Conservation (phyloP, 2,329 filamentous ascomycete genomes). For the Diaporthe sp. region DNA sequence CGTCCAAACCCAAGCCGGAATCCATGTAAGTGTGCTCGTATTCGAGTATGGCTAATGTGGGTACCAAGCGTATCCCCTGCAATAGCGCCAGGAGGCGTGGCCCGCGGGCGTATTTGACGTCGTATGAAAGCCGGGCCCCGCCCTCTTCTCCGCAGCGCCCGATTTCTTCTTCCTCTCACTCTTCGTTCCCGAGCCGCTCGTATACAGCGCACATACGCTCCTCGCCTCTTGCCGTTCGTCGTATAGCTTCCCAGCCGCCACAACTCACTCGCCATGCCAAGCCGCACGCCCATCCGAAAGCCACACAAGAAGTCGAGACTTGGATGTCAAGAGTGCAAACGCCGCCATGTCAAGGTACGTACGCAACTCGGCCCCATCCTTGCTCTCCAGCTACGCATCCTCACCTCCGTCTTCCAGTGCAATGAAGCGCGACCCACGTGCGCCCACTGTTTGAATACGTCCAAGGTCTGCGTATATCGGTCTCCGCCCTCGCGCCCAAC, state of each 20-base stretch:
- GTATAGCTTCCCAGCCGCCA: not conserved
- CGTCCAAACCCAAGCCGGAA: not conserved
- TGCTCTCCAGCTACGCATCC: not conserved
- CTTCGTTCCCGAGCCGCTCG: not conserved
- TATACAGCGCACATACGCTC: not conserved
- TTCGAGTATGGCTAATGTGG: not conserved
- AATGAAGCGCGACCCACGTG: conserved; percentile 1
- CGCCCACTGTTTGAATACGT: not conserved
- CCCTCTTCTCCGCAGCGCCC: not conserved
- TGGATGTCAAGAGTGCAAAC: conserved; percentile 8
- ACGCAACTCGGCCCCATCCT: not conserved
- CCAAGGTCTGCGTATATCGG: conserved; percentile 10
- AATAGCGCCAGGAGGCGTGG: not conserved
- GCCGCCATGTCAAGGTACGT: not conserved
- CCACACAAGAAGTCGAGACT: conserved; percentile 16
- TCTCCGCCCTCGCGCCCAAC: not conserved
- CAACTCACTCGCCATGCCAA: not conserved
- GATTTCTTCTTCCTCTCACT: not conserved
- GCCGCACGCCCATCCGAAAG: not conserved
- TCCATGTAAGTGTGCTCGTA: not conserved
- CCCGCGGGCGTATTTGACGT: conserved; percentile 8
- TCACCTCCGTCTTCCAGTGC: not conserved
- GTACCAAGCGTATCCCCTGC: not conserved
- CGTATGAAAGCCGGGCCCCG: conserved; percentile 4
- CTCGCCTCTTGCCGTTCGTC: not conserved